A percentile compares a stretch with the other conserved stretches of the same genome.
Conservation (phyloP, 2,329 filamentous ascomycete species). For the Colletotrichum euphorbiae region DNA sequence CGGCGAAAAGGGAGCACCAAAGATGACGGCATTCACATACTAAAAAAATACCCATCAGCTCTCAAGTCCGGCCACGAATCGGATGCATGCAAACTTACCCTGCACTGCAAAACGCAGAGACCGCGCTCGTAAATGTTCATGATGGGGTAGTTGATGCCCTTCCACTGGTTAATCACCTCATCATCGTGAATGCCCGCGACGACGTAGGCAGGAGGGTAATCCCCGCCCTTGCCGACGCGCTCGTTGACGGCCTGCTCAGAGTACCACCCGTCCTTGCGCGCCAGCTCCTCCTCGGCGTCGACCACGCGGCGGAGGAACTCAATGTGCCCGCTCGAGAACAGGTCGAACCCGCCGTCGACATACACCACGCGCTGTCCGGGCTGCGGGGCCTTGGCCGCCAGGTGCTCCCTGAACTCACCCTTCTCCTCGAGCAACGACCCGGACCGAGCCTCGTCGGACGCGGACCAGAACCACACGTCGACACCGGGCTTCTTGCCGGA, state of each 20-base stretch:
- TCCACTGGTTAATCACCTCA: slow-evolving; percentile 94
- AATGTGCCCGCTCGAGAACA: slow-evolving; percentile 97
- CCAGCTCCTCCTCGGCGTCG: slow-evolving; percentile 77
- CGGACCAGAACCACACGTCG: slow-evolving; percentile 87
- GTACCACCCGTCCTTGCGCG: slow-evolving; percentile 79
- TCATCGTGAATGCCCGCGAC: slow-evolving; percentile 95
- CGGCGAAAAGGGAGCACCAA: slow-evolving; percentile 90
- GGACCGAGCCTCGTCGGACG: slow-evolving; percentile 61
- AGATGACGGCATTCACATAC: slow-evolving; percentile 89
- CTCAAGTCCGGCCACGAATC: no score
- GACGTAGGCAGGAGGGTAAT: slow-evolving; percentile 88
- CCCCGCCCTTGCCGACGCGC: slow-evolving; percentile 73
- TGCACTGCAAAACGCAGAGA: slow-evolving; percentile 94
- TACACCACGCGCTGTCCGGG: slow-evolving; percentile 90
- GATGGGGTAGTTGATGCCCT: slow-evolving; percentile 98
- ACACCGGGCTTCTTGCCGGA: slow-evolving; percentile 82
- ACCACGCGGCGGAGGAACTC: slow-evolving; percentile 88
- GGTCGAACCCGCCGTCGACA: slow-evolving; percentile 95
- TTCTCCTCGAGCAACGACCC: slow-evolving; percentile 65
- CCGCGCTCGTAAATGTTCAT: slow-evolving; percentile 99
- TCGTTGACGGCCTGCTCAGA: slow-evolving; percentile 71
- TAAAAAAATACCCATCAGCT: slow-evolving; percentile 50
- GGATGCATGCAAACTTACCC: slow-evolving; percentile 59
- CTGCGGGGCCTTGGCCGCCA: slow-evolving; percentile 76
- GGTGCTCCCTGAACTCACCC: slow-evolving; percentile 74